phyloP scores from a whole-genome alignment of 495 filamentous ascomycete genomes.

The Penicillium maclennaniae region DNA sequence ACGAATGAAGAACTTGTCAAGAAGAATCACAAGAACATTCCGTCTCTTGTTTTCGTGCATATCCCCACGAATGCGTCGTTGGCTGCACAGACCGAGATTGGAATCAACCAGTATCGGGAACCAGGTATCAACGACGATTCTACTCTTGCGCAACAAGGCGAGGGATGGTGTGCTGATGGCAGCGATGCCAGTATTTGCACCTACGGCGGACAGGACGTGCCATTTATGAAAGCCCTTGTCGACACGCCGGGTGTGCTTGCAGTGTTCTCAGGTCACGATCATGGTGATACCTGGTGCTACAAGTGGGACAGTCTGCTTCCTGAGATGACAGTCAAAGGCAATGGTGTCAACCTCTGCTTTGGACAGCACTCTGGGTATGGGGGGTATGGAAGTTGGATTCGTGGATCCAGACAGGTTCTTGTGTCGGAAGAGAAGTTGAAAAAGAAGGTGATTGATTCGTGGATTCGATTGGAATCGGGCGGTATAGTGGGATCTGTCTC shows the following conservation, averaged over 20 bases:
- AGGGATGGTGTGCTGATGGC: constrained; percentile 29
- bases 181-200: not conserved
- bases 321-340: constrained; percentile 29
- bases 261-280: constrained; percentile 63
- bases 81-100: constrained; percentile 41
- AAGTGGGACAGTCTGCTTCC: constrained; percentile 26
- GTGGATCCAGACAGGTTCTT: constrained; percentile 42
- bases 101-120: constrained; percentile 35
- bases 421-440: constrained; percentile 5
- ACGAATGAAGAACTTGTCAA: constrained; percentile 40
- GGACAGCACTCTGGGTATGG: constrained; percentile 65
- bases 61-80: constrained; percentile 58
- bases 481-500: constrained; percentile 13
- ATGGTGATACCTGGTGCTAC: constrained; percentile 60
- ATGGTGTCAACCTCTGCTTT: constrained; percentile 55
- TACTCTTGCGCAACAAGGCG: constrained; percentile 53
- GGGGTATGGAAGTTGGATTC: constrained; percentile 62
- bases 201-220: constrained; percentile 49
- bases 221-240: constrained; percentile 59
- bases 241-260: constrained; percentile 52
- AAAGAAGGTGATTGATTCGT: constrained; percentile 5
- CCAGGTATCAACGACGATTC: constrained; percentile 65
- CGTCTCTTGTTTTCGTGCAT: constrained; percentile 65
- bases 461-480: constrained; percentile 20
- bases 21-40: constrained; percentile 43